A percentile compares a stretch with the other conserved stretches of the same genome.
These are phyloP conservation scores for Chrysanthemum seticuspe DNA, from an alignment of 129 eudicot species.

Conservation along the genomic window DNA sequence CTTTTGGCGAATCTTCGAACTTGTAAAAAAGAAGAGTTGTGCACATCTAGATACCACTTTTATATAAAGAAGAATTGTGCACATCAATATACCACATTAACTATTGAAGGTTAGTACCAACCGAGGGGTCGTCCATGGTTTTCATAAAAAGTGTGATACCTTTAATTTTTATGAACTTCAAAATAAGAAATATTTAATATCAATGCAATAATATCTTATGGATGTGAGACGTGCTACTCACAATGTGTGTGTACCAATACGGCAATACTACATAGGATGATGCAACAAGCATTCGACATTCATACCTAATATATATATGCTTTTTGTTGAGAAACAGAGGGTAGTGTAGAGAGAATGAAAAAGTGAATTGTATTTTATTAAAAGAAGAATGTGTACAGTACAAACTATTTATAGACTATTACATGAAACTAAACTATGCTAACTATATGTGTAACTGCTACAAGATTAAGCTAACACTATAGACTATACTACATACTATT, in stretches of 20 bases:
- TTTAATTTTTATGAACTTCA: not conserved
- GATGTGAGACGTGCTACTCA: not conserved
- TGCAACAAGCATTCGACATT: not conserved
- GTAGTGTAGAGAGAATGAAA: too few species aligned
- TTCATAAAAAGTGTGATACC: conserved; percentile 20
- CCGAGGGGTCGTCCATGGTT: conserved; percentile 31
- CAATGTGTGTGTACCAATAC: not conserved
- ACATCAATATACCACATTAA: conserved; percentile 37
- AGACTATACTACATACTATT: too few species aligned
- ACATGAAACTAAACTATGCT: too few species aligned
- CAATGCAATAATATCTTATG: not conserved
- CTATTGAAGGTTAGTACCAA: conserved; percentile 37
- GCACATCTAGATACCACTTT: conserved; percentile 35
- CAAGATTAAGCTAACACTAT: too few species aligned
- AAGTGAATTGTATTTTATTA: too few species aligned
- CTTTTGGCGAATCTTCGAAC: conserved; percentile 36
- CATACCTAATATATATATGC: not conserved
- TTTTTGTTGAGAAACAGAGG: too few species aligned
- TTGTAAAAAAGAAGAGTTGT: conserved; percentile 28
- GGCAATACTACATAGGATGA: not conserved
- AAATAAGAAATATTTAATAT: not conserved
- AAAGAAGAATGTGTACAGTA: too few species aligned
- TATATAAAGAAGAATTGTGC: conserved; percentile 32
- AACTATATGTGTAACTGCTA: too few species aligned
- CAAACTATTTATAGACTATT: too few species aligned